Conservation (phyloP, 202 grass and related monocot genomes). For the Digitaria exilis region DNA sequence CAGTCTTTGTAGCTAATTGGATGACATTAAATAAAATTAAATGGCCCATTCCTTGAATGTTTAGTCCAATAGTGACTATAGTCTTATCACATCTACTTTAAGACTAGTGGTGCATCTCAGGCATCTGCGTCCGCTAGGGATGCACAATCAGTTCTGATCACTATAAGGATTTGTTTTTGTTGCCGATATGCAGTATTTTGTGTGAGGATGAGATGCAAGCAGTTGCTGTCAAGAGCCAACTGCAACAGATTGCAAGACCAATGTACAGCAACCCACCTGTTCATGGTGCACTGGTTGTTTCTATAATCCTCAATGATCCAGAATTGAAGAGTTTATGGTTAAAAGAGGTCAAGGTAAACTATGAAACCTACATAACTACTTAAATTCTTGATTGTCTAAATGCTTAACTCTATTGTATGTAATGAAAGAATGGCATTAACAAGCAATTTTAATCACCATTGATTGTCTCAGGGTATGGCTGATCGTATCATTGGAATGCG, state of each 20-base stretch:
- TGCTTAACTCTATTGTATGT: not conserved
- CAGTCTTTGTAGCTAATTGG: not conserved
- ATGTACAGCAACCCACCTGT: conserved; percentile 99
- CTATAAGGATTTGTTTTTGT: not conserved
- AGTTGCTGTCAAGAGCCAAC: conserved; percentile 90
- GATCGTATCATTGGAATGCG: conserved; percentile 95
- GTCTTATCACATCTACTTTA: not conserved
- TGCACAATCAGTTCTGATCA: not conserved
- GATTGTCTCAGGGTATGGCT: conserved; percentile 83
- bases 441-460: not conserved
- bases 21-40: no score
- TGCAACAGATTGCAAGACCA: conserved; percentile 92
- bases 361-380: not conserved
- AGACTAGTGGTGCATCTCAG: not conserved
- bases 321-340: conserved; percentile 92
- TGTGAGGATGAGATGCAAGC: conserved; percentile 95
- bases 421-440: conserved; percentile 7
- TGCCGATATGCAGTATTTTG: conserved; percentile 66
- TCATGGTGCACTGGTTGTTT: conserved; percentile 90
- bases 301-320: conserved; percentile 84
- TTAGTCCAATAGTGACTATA: conserved; percentile 14
- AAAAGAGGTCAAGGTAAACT: conserved; percentile 90
- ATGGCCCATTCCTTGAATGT: not conserved
- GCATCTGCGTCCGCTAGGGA: not conserved
- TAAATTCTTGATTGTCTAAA: not conserved